Conservation (phyloP, 495 filamentous ascomycete genomes). For the Annulohypoxylon nitens region DNA sequence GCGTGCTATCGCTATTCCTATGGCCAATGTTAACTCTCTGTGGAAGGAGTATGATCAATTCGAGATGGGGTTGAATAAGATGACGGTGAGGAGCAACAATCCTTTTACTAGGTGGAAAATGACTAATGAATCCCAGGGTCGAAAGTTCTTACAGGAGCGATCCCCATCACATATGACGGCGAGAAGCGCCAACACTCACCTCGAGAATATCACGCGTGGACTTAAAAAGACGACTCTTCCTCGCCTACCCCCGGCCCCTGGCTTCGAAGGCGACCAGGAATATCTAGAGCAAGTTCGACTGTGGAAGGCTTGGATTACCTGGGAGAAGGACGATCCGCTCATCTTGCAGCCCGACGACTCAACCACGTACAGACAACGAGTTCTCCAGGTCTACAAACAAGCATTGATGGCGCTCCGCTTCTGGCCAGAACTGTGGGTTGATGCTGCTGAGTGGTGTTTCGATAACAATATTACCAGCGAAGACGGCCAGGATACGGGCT, state of each 20-base stretch:
- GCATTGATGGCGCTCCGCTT: conserved; percentile 93
- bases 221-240: conserved; percentile 83
- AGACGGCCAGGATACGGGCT: conserved; percentile 72
- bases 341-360: conserved; percentile 84
- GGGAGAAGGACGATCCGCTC: conserved; percentile 93
- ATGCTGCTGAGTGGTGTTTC: conserved; percentile 94
- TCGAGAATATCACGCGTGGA: conserved; percentile 86
- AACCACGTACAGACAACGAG: conserved; percentile 76
- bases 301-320: conserved; percentile 93
- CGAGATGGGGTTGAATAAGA: conserved; percentile 91
- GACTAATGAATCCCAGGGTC: conserved; percentile 69
- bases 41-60: conserved; percentile 99
- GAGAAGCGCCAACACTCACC: conserved; percentile 81
- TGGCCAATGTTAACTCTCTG: conserved; percentile 78
- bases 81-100: conserved; percentile 69
- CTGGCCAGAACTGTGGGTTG: conserved; percentile 95
- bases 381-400: conserved; percentile 93
- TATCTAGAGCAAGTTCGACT: conserved; percentile 87
- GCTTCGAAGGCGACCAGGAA: conserved; percentile 88
- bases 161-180: conserved; percentile 95
- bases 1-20: conserved; percentile 85
- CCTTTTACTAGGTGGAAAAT: conserved; percentile 7
- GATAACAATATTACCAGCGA: conserved; percentile 71
- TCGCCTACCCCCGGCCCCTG: conserved; percentile 81
- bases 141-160: conserved; percentile 91